A percentile compares a stretch with the other conserved stretches of the same genome.
Conservation (phyloP, 768 basidiomycete species). For the Psilocybe tampanensis region DNA sequence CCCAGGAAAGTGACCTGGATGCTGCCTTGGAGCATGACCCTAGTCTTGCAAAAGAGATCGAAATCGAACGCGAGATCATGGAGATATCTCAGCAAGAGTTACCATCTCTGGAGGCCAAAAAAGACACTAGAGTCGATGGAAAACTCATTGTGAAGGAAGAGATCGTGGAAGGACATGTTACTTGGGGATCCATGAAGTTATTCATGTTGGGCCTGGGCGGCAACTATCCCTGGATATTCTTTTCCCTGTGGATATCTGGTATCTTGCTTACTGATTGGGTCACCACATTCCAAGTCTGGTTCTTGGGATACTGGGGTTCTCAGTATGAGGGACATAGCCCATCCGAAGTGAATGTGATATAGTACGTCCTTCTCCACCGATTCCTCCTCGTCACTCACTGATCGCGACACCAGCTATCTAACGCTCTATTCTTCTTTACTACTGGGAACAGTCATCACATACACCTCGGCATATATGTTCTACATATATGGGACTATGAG, state of each 20-base stretch:
- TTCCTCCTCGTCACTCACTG: slow-evolving; percentile 20
- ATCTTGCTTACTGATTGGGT: slow-evolving; percentile 26
- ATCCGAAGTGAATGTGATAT: slow-evolving; percentile 34
- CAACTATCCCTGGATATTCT: slow-evolving; percentile 34
- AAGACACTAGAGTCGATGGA: slow-evolving; percentile 34
- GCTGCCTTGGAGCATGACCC: slow-evolving; percentile 34
- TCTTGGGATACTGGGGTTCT: slow-evolving; percentile 46
- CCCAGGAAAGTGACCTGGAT: slow-evolving; percentile 44
- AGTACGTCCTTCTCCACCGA: slow-evolving; percentile 29
- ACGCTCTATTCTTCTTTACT: neutral
- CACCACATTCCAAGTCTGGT: slow-evolving; percentile 40
- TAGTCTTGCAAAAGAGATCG: slow-evolving; percentile 41
- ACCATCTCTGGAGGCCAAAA: slow-evolving; percentile 16
- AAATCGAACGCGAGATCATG: slow-evolving; percentile 25
- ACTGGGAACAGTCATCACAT: neutral
- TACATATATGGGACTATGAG: slow-evolving; percentile 11
- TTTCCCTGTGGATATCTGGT: slow-evolving; percentile 16
- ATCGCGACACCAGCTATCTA: slow-evolving; percentile 2
- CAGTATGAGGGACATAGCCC: slow-evolving; percentile 37
- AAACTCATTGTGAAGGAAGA: slow-evolving; percentile 69
- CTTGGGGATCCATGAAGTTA: slow-evolving; percentile 32
- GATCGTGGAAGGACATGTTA: slow-evolving; percentile 39
- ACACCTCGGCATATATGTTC: slow-evolving; percentile 1
- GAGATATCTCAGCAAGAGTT: slow-evolving; percentile 24
- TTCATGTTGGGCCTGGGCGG: slow-evolving; percentile 39